These are phyloP conservation scores for Neoarthrinium moseri DNA, from an alignment of 2,329 filamentous ascomycete genomes.

Conservation along the genomic window DNA sequence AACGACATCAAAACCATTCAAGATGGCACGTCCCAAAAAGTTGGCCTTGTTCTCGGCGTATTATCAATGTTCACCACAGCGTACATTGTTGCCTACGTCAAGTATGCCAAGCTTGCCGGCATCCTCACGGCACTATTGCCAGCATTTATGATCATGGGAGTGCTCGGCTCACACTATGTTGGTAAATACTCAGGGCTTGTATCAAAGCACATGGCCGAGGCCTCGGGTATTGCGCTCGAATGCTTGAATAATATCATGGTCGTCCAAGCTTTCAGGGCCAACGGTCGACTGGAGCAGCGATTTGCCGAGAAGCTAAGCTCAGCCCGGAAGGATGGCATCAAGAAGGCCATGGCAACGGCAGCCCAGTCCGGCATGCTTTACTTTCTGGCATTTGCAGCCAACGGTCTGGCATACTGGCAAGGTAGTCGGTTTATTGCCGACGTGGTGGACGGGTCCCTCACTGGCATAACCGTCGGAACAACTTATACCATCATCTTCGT, in stretches of 20 bases:
- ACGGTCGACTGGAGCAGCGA: constrained; percentile 47
- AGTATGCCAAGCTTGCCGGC: constrained; percentile 54
- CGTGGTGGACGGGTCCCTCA: constrained; percentile 30
- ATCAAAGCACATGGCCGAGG: constrained; percentile 45
- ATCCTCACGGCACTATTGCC: constrained; percentile 57
- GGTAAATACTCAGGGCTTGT: constrained; percentile 43
- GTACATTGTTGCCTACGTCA: constrained; percentile 61
- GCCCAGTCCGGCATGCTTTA: constrained; percentile 63
- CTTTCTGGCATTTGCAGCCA: constrained; percentile 64
- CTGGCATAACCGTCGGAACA: constrained; percentile 39
- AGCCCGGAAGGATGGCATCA: constrained; percentile 47
- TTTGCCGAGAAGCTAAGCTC: constrained; percentile 46
- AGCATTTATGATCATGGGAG: constrained; percentile 54
- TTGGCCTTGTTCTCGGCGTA: constrained; percentile 56
- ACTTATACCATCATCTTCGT: constrained; percentile 65
- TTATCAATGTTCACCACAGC: constrained; percentile 60
- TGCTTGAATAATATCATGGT: constrained; percentile 51
- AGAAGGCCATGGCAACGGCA: constrained; percentile 55
- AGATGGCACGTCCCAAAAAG: constrained; percentile 60
- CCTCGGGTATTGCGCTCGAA: constrained; percentile 56
- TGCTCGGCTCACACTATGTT: constrained; percentile 48
- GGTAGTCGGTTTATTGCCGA: constrained; percentile 47
- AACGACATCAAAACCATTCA: constrained; percentile 60
- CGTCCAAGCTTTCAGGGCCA: constrained; percentile 56
- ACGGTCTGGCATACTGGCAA: constrained; percentile 66